Evolutionary conservation across 2,329 filamentous ascomycete genomes (phyloP).

Genomic region (Fusarium dimerum): DNA sequence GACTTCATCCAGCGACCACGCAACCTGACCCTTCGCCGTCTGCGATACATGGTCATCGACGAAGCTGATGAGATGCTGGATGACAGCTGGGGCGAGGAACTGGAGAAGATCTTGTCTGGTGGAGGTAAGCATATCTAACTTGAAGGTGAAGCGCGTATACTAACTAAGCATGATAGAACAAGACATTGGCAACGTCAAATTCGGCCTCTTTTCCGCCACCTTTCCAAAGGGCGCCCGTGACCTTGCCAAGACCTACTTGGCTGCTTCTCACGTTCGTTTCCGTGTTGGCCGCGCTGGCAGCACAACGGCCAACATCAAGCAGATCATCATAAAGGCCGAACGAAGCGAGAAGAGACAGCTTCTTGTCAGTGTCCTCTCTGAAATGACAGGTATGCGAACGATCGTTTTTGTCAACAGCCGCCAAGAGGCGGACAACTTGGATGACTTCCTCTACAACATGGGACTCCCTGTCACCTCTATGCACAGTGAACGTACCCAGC

Average conservation of each 20-base stretch:
- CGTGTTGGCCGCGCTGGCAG: conserved; percentile 86
- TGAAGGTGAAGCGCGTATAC: conserved; percentile 3
- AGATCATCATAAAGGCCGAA: conserved; percentile 71
- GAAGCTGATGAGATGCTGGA: conserved; percentile 94
- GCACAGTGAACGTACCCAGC: conserved; percentile 82
- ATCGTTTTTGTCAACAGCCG: conserved; percentile 91
- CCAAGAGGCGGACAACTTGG: conserved; percentile 74
- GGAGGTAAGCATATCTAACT: conserved; percentile 62
- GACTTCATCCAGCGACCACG: conserved; percentile 78
- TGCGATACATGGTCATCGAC: conserved; percentile 83
- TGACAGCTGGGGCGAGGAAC: conserved; percentile 73
- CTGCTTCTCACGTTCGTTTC: conserved; percentile 74
- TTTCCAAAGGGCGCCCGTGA: conserved; percentile 80
- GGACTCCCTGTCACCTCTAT: conserved; percentile 84
- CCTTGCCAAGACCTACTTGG: conserved; percentile 75
- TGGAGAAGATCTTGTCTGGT: conserved; percentile 75
- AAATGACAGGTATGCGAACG: conserved; percentile 72
- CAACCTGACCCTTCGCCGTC: conserved; percentile 69
- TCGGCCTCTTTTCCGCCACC: conserved; percentile 91
- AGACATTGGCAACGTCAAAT: conserved; percentile 68
- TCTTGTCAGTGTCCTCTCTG: conserved; percentile 71
- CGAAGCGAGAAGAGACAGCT: conserved; percentile 67
- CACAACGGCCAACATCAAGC: conserved; percentile 79
- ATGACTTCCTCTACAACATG: conserved; percentile 83
- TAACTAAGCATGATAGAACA: conserved; percentile 57